Evolutionary conservation across 192 early-diverging fungal genomes (phyloP).

Genomic region (Phycomyces blakesleeanus): DNA sequence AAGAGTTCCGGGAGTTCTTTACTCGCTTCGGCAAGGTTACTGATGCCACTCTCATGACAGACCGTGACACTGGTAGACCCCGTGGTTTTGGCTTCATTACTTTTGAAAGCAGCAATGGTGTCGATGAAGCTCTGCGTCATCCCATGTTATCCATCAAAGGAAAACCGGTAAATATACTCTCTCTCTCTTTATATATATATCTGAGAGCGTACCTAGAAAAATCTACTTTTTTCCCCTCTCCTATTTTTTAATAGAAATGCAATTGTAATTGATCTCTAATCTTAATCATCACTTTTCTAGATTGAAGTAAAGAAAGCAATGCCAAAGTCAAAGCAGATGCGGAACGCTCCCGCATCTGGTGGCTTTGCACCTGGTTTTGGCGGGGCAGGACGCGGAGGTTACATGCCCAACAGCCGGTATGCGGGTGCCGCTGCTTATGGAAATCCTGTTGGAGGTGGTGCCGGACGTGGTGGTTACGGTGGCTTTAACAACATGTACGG

Average conservation of each 20-base stretch:
- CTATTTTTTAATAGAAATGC: too few relatives aligned
- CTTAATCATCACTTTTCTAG: slow-evolving; percentile 24
- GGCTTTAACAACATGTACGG: slow-evolving; percentile 17
- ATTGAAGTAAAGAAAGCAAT: slow-evolving; percentile 70
- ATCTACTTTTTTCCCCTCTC: not conserved
- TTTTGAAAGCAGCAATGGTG: slow-evolving; percentile 70
- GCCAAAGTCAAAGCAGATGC: slow-evolving; percentile 49
- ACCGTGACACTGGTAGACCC: slow-evolving; percentile 79
- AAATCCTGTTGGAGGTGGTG: slow-evolving; percentile 20
- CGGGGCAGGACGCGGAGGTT: slow-evolving; percentile 27
- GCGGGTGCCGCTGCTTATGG: slow-evolving; percentile 28
- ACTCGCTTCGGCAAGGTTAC: slow-evolving; percentile 77
- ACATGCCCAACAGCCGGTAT: slow-evolving; percentile 33
- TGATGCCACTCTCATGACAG: slow-evolving; percentile 83
- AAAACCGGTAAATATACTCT: slow-evolving; percentile 51
- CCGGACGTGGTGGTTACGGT: slow-evolving; percentile 24
- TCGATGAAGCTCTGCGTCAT: slow-evolving; percentile 72
- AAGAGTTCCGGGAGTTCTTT: slow-evolving; percentile 83
- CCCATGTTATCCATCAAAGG: slow-evolving; percentile 68
- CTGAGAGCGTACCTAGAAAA: too few relatives aligned
- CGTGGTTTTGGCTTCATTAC: slow-evolving; percentile 96
- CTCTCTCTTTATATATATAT: not conserved
- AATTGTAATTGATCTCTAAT: slow-evolving; percentile 2
- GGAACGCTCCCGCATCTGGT: slow-evolving; percentile 2
- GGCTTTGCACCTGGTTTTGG: slow-evolving; percentile 22